Evolutionary conservation across 805 yeast species (phyloP).

Genomic region (Yarrowia sp.): DNA sequence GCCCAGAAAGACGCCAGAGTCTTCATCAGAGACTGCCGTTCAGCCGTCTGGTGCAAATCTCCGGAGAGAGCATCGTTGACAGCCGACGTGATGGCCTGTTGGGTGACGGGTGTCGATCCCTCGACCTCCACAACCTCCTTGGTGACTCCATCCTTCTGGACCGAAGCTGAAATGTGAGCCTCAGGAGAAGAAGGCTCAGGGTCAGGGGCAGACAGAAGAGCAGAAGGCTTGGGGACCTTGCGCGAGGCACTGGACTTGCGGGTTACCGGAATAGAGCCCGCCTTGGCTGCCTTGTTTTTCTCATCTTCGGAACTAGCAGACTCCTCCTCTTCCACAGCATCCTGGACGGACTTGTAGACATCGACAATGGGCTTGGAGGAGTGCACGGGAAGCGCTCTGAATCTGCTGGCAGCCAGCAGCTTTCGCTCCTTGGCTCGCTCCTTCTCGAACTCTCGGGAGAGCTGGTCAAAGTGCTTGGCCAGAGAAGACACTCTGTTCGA

Average conservation of each 20-base stretch:
- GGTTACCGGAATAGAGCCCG: background rate
- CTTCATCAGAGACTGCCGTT: slow-evolving; percentile 73
- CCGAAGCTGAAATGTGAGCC: slow-evolving; percentile 8
- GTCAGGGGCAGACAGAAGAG: background rate
- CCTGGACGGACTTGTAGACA: slow-evolving; percentile 81
- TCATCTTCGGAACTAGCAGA: slow-evolving; percentile 20
- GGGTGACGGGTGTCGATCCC: slow-evolving; percentile 1
- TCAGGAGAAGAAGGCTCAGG: slow-evolving; percentile 24
- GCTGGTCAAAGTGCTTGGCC: slow-evolving; percentile 69
- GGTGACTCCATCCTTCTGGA: slow-evolving; percentile 6
- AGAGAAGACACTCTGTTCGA: slow-evolving; percentile 38
- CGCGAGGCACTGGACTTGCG: background rate
- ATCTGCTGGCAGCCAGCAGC: slow-evolving; percentile 57
- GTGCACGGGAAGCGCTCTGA: slow-evolving; percentile 66
- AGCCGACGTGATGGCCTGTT: background rate
- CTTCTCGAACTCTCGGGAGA: slow-evolving; percentile 79
- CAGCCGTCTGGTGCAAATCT: slow-evolving; percentile 43
- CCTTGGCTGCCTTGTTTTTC: background rate
- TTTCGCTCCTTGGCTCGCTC: slow-evolving; percentile 79
- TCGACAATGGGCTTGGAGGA: slow-evolving; percentile 86
- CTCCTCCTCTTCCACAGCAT: slow-evolving; percentile 66
- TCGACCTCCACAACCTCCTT: slow-evolving; percentile 18
- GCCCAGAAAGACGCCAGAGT: slow-evolving; percentile 94
- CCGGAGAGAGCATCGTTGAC: slow-evolving; percentile 20
- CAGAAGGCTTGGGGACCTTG: background rate